A percentile compares a stretch with the other conserved stretches of the same genome.
These are phyloP conservation scores for Pseudomassariella vexata DNA, from an alignment of 2,329 filamentous ascomycete species.

Conservation along the genomic window DNA sequence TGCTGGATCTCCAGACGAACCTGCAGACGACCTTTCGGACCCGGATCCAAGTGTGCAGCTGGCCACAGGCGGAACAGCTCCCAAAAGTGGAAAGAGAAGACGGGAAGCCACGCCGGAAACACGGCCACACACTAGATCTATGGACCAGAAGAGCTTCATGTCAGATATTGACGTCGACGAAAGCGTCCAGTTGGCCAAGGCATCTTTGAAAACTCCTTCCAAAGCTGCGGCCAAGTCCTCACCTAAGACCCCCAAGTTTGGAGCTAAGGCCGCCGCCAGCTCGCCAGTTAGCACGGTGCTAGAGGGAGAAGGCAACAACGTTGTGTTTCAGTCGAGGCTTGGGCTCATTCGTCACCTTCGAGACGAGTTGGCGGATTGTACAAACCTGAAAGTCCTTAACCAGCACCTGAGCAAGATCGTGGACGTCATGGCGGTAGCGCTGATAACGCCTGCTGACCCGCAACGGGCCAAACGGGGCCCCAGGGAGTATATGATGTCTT, in stretches of 20 bases:
- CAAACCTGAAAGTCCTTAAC: conserved; percentile 46
- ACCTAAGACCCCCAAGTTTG: conserved; percentile 10
- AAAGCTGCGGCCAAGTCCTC: too few species aligned
- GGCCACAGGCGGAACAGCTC: conserved; percentile 6
- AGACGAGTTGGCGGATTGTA: conserved; percentile 45
- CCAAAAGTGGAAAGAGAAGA: conserved; percentile 5
- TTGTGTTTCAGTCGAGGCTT: conserved; percentile 34
- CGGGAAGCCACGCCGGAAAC: conserved; percentile 8
- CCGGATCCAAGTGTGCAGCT: conserved; percentile 7
- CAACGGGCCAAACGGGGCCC: conserved; percentile 51
- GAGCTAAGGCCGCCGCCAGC: conserved; percentile 5
- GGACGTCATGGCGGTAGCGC: conserved; percentile 51
- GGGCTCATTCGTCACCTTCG: conserved; percentile 41
- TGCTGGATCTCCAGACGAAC: too few species aligned
- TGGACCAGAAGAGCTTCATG: conserved; percentile 6
- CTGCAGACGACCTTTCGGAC: background rate
- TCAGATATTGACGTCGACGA: conserved; percentile 7
- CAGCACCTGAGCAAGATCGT: conserved; percentile 40
- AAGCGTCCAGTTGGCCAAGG: conserved; percentile 15
- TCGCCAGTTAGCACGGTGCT: conserved; percentile 7
- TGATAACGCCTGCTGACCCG: conserved; percentile 42
- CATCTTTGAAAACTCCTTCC: conserved; percentile 15
- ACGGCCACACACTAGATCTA: conserved; percentile 7
- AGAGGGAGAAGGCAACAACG: conserved; percentile 21
- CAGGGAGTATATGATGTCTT: conserved; percentile 53